phyloP scores from a whole-genome alignment of 192 early-diverging fungal genomes.

The Coemansia sp. region DNA sequence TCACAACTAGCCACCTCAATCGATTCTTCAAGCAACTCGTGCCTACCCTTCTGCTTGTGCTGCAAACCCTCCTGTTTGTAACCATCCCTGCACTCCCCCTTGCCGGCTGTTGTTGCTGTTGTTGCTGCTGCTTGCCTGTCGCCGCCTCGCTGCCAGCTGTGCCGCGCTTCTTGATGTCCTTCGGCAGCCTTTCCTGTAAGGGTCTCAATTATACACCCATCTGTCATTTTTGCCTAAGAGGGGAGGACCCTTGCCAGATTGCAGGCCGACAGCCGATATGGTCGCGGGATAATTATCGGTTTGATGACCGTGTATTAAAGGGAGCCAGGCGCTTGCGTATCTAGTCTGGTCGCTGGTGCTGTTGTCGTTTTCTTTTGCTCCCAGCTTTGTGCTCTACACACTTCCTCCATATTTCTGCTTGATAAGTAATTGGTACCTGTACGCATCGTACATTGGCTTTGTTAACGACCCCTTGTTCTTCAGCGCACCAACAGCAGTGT shows the following conservation, averaged over 20 bases:
- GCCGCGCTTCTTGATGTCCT: slow-evolving; percentile 9
- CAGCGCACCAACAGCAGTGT: neutral
- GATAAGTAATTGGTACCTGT: neutral
- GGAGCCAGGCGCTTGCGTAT: neutral
- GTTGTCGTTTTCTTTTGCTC: neutral
- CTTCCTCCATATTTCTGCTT: neutral
- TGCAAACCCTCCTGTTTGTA: slow-evolving; percentile 12
- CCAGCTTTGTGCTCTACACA: neutral
- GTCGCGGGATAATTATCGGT: slow-evolving; percentile 1
- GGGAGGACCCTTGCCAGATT: slow-evolving; percentile 4
- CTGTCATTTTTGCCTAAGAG: neutral
- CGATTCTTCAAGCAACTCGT: slow-evolving; percentile 10
- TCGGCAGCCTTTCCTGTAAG: slow-evolving; percentile 17
- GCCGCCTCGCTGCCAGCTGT: slow-evolving; percentile 8
- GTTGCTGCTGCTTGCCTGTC: neutral
- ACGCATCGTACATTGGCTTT: neutral
- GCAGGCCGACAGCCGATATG: neutral
- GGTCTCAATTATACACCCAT: slow-evolving; percentile 15
- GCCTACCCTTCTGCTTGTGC: slow-evolving; percentile 1
- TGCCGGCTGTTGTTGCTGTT: neutral
- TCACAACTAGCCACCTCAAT: slow-evolving; percentile 4
- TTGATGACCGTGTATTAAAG: neutral
- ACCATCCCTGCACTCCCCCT: slow-evolving; percentile 3
- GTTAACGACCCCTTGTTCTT: neutral
- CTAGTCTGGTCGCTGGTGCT: neutral